Evolutionary conservation across 2,329 filamentous ascomycete species (phyloP), one percentile per base, ranked within the genome.

Genomic region (Aspergillus carbonarius): DNA sequence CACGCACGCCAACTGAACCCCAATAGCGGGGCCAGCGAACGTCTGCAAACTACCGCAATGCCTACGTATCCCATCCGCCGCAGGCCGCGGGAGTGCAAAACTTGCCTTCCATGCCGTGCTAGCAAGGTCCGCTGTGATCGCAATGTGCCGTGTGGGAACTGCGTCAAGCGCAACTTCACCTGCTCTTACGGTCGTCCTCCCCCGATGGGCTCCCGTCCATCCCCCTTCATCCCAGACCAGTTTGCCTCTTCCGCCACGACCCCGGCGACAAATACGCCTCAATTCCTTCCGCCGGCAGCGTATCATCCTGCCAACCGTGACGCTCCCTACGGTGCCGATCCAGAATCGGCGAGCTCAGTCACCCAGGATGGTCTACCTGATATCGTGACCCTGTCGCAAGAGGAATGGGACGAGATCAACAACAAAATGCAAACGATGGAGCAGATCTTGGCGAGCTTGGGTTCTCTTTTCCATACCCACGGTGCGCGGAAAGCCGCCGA

Each of bases 61-160:
- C 68, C 70, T 58, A 68, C 70, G 13, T 74, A 73, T 57, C 72
- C 72, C 25, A 70, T 74, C 59, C 72, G 72, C 25, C 72, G 72
- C 63, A 64, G 72, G 54, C 72, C 72, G 53, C 72, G 72, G 58
- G 70, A 74, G 63, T 74, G 71, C 63, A 80, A 82, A 63, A 81
- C 81, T 4, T 83, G 81, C 62, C 72, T 77, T 52, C 70, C 77
- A 15, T 83, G 81, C 58, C 79, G 80, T 46, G 74, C 76, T 20
- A 77, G 79, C 51, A 83, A 83, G 72, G 82, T 82, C 66, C 74
- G 79, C 60, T 78, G 75, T 64, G 75, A 78, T 66, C 74, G 75
- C 64, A 73, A 75, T 46, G 61, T 74, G 10, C 75, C 75, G 42
- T 78, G 75, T 54, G 66, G 72, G 55, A 76, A 76, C 62, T 78